Evolutionary conservation across 805 yeast species (phyloP), one percentile per base, ranked within the genome.

Genomic region (Saccharomycopsis lassenensis): DNA sequence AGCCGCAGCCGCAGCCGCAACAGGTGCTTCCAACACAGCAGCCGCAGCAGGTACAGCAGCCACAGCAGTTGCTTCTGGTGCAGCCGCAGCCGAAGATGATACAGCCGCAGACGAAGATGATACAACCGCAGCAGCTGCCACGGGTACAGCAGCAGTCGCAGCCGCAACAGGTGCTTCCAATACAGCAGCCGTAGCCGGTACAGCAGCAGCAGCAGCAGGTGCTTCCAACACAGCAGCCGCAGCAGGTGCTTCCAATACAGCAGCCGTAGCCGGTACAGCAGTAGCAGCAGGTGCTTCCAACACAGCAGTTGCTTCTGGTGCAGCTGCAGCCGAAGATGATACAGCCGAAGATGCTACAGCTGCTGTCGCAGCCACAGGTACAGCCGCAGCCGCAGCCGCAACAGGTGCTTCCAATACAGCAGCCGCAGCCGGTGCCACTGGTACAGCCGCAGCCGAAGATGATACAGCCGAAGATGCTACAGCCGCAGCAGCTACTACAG

Each of bases 231-330:
- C n/a, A n/a, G n/a, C n/a, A n/a, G n/a, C n/a, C n/a, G n/a, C n/a
- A n/a, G n/a, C n/a, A n/a, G n/a, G n/a, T n/a, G n/a, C n/a, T n/a
- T n/a, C n/a, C n/a, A n/a, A n/a, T n/a, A n/a, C n/a, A n/a, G n/a
- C n/a, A n/a, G n/a, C n/a, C n/a, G n/a, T n/a, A n/a, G n/a, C n/a
- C n/a, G n/a, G n/a, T n/a, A n/a, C n/a, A n/a, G n/a, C n/a, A n/a
- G n/a, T n/a, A n/a, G n/a, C n/a, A n/a, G 7, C 32, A 6, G 16
- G 21, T 5, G n/a, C 19, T 14, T 15, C 36, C 24, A 33, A 22
- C 32, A 14, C 35, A 20, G 35, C 35, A 14, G 32, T 12, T 6
- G 35, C 35, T 31, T 14, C 27, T 31, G 35, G 14, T 24, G 10
- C 29, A 4, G n/a, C 24, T 18, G 32, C n/a, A 11, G 10, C 33